A percentile compares a stretch with the other conserved stretches of the same genome.
These are phyloP conservation scores for Phytophthora sojae DNA, from an alignment of 352 stramenopile species.

Conservation along the genomic window DNA sequence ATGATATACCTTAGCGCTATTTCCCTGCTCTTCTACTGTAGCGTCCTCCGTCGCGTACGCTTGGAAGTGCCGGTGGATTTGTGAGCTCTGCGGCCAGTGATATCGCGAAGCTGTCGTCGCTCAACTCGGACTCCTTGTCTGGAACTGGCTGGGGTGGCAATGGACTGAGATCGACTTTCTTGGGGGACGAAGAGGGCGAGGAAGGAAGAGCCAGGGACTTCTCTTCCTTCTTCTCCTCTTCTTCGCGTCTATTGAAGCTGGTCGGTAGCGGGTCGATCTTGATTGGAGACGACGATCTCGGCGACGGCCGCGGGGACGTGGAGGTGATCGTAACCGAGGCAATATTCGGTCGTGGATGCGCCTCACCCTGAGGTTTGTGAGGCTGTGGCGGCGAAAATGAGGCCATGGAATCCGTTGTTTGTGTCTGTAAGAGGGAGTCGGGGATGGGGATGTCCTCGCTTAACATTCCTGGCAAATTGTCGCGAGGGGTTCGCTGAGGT, in stretches of 20 bases:
- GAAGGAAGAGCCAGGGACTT: constrained; percentile 20
- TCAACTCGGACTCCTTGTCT: constrained; percentile 34
- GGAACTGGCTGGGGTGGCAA: constrained; percentile 22
- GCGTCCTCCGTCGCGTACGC: constrained; percentile 58
- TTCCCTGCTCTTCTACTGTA: constrained; percentile 53
- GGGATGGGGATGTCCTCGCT: constrained; percentile 15
- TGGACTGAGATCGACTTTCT: constrained; percentile 29
- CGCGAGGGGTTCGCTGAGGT: constrained; percentile 24
- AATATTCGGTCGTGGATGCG: constrained; percentile 14
- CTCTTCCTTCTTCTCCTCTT: constrained; percentile 37
- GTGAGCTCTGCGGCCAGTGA: constrained; percentile 14
- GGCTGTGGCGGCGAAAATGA: constrained; percentile 19
- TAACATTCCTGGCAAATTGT: constrained; percentile 24
- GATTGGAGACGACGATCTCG: constrained; percentile 34
- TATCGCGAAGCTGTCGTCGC: constrained; percentile 21
- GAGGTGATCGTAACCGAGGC: constrained; percentile 1
- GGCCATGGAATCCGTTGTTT: neutral
- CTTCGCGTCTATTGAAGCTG: constrained; percentile 18
- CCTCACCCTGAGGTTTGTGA: constrained; percentile 30
- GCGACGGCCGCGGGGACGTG: constrained; percentile 25
- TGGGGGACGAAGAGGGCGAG: constrained; percentile 16
- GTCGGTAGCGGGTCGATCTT: constrained; percentile 46
- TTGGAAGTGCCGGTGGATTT: constrained; percentile 44
- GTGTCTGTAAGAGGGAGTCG: constrained; percentile 2
- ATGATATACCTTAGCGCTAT: constrained; percentile 1